Evolutionary conservation across 2,329 filamentous ascomycete genomes (phyloP), one percentile per base, ranked within the genome.

Genomic region (Hypoxylon rubiginosum): DNA sequence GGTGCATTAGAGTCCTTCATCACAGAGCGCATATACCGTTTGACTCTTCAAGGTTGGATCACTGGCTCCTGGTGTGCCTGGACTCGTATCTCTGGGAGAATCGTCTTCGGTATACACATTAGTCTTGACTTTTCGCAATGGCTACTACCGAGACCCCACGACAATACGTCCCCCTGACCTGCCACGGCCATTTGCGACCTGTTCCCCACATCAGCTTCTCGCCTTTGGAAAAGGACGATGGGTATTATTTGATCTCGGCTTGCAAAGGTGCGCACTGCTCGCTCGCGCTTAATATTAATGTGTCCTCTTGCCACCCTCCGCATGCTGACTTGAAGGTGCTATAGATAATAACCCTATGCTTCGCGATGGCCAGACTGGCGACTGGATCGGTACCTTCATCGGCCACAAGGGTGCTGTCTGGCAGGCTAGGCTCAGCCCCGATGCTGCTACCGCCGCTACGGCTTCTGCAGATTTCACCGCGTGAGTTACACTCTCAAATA

Each of bases 361-460:
- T 73, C 92, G 96, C 71, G 93, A 98, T 82, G 96, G 96, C 68
- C 88, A 97, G 67, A 99, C 95, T 51, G 96, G 96, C 64, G 94
- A 97, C 80, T 97, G 94, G 92, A 98, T 98, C 73, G 96, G 96
- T 52, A 98, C 96, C 39, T 98, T 98, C 78, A 91, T 99, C 74
- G 96, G 96, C 43, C 96, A 99, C 84, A 98, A 99, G 82, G 96
- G 96, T 68, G 96, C 96, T 39, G 95, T 98, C 65, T 99, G 96
- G 94, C 94, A 97, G 82, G 93, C 94, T 58, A 89, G 94, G 73
- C 86, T 99, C 36, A 97, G 94, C 57, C 90, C 92, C 19, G 94
- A 98, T 81, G 93, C 94, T 45, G 90, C 89, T 26, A 90, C 94
- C 51, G 95, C 96, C 62, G 96, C 94, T 9, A 98, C 97, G 34